These are phyloP conservation scores for Yamadazyma jaroonii DNA, from an alignment of 1,139 yeast genomes.

Conservation along the genomic window DNA sequence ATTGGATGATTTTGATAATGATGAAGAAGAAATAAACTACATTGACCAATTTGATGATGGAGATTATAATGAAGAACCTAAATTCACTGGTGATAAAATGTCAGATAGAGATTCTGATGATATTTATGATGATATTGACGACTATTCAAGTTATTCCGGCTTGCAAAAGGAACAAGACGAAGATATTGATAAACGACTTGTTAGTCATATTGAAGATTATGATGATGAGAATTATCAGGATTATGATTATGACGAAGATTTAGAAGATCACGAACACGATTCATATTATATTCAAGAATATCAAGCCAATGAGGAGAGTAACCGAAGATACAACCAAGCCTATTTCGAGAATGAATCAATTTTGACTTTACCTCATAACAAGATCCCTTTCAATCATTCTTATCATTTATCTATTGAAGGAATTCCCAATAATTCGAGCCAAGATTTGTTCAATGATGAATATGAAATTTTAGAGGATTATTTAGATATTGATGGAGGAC, in stretches of 20 bases:
- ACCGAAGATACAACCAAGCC: slow-evolving; percentile 7
- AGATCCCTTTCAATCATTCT: slow-evolving; percentile 22
- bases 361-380: slow-evolving; percentile 9
- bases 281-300: slow-evolving; percentile 8
- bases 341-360: slow-evolving; percentile 11
- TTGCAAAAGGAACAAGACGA: not conserved
- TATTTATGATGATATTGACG: slow-evolving; percentile 17
- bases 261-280: slow-evolving; percentile 7
- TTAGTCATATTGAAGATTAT: slow-evolving; percentile 9
- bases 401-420: slow-evolving; percentile 35
- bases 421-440: slow-evolving; percentile 9
- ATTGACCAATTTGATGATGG: slow-evolving; percentile 42
- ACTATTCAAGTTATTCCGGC: not conserved
- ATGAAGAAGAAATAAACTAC: slow-evolving; percentile 48
- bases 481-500: slow-evolving; percentile 18
- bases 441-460: slow-evolving; percentile 15
- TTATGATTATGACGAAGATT: slow-evolving; percentile 7
- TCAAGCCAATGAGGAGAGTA: slow-evolving; percentile 6
- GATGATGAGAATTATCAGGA: slow-evolving; percentile 12
- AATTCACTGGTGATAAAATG: slow-evolving; percentile 21
- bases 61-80: slow-evolving; percentile 3
- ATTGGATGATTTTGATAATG: slow-evolving; percentile 33
- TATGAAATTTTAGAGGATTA: slow-evolving; percentile 37
- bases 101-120: no score
- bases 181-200: slow-evolving; percentile 5